Conservation (phyloP, 805 yeast species). For the Nakazawaea siamensis region DNA sequence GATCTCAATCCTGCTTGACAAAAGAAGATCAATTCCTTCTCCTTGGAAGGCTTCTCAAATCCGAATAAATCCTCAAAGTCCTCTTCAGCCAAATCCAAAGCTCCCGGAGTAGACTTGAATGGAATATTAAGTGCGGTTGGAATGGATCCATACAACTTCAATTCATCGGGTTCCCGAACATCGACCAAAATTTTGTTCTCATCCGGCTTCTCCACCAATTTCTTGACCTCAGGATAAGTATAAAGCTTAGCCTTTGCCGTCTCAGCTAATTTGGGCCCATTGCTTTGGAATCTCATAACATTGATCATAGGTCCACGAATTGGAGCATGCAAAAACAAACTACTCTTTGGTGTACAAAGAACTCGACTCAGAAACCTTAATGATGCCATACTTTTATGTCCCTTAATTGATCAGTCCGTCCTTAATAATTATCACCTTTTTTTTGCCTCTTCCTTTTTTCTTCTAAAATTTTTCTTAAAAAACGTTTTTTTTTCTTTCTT, state of each 20-base stretch:
- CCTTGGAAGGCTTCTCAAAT: constrained; percentile 64
- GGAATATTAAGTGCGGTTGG: constrained; percentile 87
- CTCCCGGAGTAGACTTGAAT: constrained; percentile 86
- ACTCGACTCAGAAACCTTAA: no score
- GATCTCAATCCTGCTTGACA: constrained; percentile 93
- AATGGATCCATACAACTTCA: constrained; percentile 49
- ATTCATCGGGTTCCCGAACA: constrained; percentile 88
- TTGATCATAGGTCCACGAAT: no score
- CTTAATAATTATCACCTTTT: neutral
- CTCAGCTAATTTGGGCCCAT: constrained; percentile 12
- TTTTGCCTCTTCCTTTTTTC: neutral
- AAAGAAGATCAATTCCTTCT: constrained; percentile 75
- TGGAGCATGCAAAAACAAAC: no score
- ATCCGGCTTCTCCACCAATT: constrained; percentile 35
- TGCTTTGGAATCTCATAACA: constrained; percentile 7
- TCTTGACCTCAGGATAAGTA: constrained; percentile 24
- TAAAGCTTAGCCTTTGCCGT: constrained; percentile 23
- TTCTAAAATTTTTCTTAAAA: neutral
- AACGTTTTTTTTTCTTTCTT: no score
- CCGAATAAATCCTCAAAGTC: constrained; percentile 80
- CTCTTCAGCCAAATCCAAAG: constrained; percentile 68
- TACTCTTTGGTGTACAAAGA: no score
- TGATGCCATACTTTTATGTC: neutral
- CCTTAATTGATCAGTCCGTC: neutral
- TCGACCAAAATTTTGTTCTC: constrained; percentile 61